A percentile compares a stretch with the other conserved stretches of the same genome.
phyloP scores from a whole-genome alignment of 192 early-diverging fungal species.

The Coemansia sp. region DNA sequence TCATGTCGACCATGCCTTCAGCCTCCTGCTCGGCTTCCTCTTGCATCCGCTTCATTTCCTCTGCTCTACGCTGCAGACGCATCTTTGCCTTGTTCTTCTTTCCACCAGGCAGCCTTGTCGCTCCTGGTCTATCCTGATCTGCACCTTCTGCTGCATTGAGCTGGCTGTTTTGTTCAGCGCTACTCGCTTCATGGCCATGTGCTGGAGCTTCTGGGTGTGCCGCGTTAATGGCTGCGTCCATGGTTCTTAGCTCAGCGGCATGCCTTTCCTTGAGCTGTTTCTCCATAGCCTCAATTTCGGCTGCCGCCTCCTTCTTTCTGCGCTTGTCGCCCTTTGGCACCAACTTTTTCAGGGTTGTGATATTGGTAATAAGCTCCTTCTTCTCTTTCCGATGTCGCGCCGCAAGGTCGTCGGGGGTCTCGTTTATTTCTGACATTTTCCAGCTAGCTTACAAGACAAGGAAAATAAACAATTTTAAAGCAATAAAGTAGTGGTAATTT shows the following conservation, averaged over 20 bases:
- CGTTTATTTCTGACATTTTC: constrained; percentile 13
- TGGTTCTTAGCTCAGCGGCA: constrained; percentile 57
- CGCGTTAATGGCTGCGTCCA: neutral
- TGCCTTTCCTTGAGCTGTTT: constrained; percentile 62
- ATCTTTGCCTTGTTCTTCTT: constrained; percentile 59
- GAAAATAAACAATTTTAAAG: constrained; percentile 1
- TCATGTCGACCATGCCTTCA: constrained; percentile 70
- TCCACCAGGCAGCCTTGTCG: constrained; percentile 30
- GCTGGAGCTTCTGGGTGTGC: neutral
- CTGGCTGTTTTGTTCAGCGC: neutral
- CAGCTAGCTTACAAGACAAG: neutral
- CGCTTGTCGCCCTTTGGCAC: constrained; percentile 81
- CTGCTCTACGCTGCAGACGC: constrained; percentile 67
- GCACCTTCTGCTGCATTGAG: neutral
- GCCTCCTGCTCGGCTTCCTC: constrained; percentile 78
- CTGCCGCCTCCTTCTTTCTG: constrained; percentile 79
- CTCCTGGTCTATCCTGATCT: neutral
- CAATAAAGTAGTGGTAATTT: neutral
- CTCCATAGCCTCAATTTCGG: constrained; percentile 70
- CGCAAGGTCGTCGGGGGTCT: constrained; percentile 60
- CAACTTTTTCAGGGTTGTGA: constrained; percentile 76
- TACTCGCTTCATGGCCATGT: neutral
- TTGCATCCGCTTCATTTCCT: constrained; percentile 68
- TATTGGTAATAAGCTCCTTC: constrained; percentile 67
- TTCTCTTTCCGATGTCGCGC: constrained; percentile 76